Base-by-base conservation (phyloP, 192 early-diverging fungal genomes). In the Linderina pennispora region DNA sequence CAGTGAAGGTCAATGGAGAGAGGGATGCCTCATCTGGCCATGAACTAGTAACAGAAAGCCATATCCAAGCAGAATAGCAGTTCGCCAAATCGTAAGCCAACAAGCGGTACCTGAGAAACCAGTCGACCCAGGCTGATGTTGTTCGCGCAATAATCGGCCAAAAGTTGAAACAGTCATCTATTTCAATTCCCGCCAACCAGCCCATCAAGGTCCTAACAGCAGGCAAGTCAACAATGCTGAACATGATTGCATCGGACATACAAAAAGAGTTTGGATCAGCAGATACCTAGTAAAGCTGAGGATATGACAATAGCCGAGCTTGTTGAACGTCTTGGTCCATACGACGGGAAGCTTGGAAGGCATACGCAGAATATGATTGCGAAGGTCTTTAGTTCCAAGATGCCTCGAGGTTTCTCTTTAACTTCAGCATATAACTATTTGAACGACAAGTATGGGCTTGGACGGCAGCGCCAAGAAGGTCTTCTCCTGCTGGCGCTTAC, bases 231-330 rank as follows among this genome's bases (percentile, higher is more conserved):
- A 95, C 90, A 34, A 77, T 97, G 17, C 92, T 94, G 58, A 97
- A 97, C 77, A 92, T 95, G 53, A 91, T 97, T 28, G 74, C 95
- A 37, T 92, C 91, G 62, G 92, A 97, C 60, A 67, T 97, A 35
- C 88, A 86, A 44, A 92, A 89, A 50, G 94, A 97, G 67, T 92
- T 97, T 76, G 83, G 82, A 54, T 48, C 77, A 72, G 40, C 79
- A 75, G 43, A 76, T 90, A 40, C 87, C 91, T 18, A 91, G 92
- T 58, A 94, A 92, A 68, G 81, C 88, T 42, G 94, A 97, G 58
- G 91, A 97, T 61, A 71, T 86, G 36, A 84, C 92, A 23, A 64
- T 97, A 40, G 77, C 76, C 23, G 91, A 94, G 49, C 80, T 93
- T 16, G 82, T 77, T 21, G 63, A 79, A 14, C 65, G 79, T 11